These are phyloP conservation scores for Mariannaea elegans DNA, from an alignment of 2,329 filamentous ascomycete genomes.

Conservation along the genomic window DNA sequence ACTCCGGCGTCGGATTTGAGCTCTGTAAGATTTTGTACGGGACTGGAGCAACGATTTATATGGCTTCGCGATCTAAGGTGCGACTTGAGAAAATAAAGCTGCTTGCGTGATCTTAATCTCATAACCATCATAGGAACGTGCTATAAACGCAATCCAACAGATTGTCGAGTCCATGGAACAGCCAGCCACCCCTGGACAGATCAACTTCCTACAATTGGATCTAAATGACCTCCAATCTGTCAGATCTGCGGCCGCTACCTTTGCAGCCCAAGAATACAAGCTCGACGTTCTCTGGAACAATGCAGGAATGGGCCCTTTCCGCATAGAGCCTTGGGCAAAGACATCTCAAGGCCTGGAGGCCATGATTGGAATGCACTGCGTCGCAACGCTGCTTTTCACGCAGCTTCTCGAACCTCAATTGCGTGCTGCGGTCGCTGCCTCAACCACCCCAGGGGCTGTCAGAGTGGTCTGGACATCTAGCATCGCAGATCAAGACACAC, in stretches of 20 bases:
- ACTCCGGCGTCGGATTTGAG: slow-evolving; percentile 56
- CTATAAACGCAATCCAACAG: slow-evolving; percentile 43
- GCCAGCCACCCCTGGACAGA: slow-evolving; percentile 18
- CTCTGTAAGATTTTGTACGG: slow-evolving; percentile 61
- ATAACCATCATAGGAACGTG: slow-evolving; percentile 8
- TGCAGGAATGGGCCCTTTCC: slow-evolving; percentile 34
- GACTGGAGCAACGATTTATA: slow-evolving; percentile 61
- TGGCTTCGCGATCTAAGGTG: slow-evolving; percentile 54
- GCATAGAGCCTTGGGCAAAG: slow-evolving; percentile 20
- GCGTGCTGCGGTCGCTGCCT: slow-evolving; percentile 34
- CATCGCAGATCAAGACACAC: slow-evolving; percentile 37
- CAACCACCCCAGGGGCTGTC: slow-evolving; percentile 29
- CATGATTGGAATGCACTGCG: slow-evolving; percentile 46
- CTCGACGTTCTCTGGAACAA: slow-evolving; percentile 57
- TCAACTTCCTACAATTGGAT: slow-evolving; percentile 50
- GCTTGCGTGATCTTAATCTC: background rate
- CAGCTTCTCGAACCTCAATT: slow-evolving; percentile 47
- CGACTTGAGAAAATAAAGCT: background rate
- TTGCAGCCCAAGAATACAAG: slow-evolving; percentile 47
- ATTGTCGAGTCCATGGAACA: slow-evolving; percentile 30
- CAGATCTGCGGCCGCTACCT: slow-evolving; percentile 47
- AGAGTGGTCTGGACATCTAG: slow-evolving; percentile 46
- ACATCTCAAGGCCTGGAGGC: slow-evolving; percentile 45
- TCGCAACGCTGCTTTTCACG: slow-evolving; percentile 47
- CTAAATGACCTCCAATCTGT: slow-evolving; percentile 54